Conservation (phyloP, 805 yeast species). For the Metschnikowia dekortorum region DNA sequence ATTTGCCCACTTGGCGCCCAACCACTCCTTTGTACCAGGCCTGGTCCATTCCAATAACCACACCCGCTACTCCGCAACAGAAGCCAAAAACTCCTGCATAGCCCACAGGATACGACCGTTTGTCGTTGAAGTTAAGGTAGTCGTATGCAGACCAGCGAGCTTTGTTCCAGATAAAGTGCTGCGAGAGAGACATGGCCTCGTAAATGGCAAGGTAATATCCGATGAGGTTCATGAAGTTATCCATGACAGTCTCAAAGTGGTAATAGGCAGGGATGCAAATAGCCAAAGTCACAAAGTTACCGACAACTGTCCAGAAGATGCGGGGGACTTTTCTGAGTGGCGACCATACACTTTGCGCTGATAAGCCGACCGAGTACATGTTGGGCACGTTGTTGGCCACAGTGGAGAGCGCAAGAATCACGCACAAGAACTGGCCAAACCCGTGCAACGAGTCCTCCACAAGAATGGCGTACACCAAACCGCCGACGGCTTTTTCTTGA, state of each 20-base stretch:
- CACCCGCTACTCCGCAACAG: slow-evolving; percentile 82
- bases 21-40: slow-evolving; percentile 77
- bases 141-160: slow-evolving; percentile 59
- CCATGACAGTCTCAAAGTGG: slow-evolving; percentile 66
- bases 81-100: slow-evolving; percentile 73
- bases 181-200: slow-evolving; percentile 68
- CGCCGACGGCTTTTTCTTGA: slow-evolving; percentile 62
- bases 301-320: slow-evolving; percentile 73
- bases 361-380: slow-evolving; percentile 84
- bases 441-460: slow-evolving; percentile 80
- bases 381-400: slow-evolving; percentile 91
- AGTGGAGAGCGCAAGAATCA: slow-evolving; percentile 76
- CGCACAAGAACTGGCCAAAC: slow-evolving; percentile 88
- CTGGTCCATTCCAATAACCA: slow-evolving; percentile 83
- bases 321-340: slow-evolving; percentile 74
- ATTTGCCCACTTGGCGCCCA: slow-evolving; percentile 54
- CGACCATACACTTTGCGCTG: slow-evolving; percentile 82
- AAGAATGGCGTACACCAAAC: slow-evolving; percentile 72
- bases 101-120: slow-evolving; percentile 65
- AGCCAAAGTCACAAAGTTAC: slow-evolving; percentile 74
- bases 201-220: slow-evolving; percentile 89
- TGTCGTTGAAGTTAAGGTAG: slow-evolving; percentile 56
- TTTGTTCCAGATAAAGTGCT: slow-evolving; percentile 75
- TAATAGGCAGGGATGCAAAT: slow-evolving; percentile 87
- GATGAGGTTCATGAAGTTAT: slow-evolving; percentile 85